Base-by-base conservation (phyloP, 2,329 filamentous ascomycete genomes). In the Fusarium chlamydosporum region DNA sequence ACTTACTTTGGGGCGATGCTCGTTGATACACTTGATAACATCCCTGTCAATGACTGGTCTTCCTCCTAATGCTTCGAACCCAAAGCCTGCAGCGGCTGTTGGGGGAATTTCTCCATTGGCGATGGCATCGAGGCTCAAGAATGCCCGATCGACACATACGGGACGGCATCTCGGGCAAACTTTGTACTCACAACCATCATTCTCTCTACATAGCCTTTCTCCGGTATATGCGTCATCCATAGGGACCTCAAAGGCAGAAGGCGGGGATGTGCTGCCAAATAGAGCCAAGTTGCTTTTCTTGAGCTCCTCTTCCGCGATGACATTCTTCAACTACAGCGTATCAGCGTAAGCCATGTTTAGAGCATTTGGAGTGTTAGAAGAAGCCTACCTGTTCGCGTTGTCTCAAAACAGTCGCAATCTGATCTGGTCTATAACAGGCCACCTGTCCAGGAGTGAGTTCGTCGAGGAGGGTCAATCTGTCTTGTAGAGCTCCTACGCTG, bases 151-250 rank as follows among this genome's bases (percentile, higher is more conserved):
- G 23, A 76, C 74, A 27, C 77, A 80, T 1, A 74, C 76, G 6
- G 81, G 81, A 5, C 85, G 82, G 66, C 87, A 89, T 8, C 59
- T 62, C 5, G 82, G 80, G 63, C 87, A 89, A 41, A 82, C 79
- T 61, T 79, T 85, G 76, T 81, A 83, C 42, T 81, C 79, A 61
- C 87, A 89, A 72, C 87, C 83, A 1, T 79, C 69, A 1, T 72
- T 71, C 20, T 74, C 63, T 37, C 63, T 64, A 18, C 79, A 76
- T 7, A 82, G 68, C 82, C 82, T 85, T 15, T 80, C 77, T 54
- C 76, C 76, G 38, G 69, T 71, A 26, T 72, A 71, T n/a, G 70
- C 64, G 55, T 59, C 50, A 16, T 70, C 45, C 18, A 67, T 48
- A 15, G 61, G 47, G 15, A 52, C 37, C n/a, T 69, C 60, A 56